These are phyloP conservation scores for Trebouxia sp. DNA, from an alignment of 139 green algal species.

Conservation along the genomic window DNA sequence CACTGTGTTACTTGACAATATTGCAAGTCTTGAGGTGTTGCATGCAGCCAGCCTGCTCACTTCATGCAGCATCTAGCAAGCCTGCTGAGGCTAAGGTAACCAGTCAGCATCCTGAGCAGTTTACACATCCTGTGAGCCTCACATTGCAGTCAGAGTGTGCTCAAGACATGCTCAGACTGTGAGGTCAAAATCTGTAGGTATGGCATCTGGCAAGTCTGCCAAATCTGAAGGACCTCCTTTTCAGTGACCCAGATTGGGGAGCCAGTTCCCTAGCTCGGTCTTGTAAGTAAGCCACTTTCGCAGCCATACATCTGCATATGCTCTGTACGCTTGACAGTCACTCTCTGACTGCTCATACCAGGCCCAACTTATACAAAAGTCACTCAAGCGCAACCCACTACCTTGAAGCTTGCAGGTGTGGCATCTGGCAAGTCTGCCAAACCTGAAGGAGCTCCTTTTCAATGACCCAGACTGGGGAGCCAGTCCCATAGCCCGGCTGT, in stretches of 20 bases:
- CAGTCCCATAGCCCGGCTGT: slow-evolving; percentile 64
- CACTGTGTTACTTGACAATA: too few species aligned
- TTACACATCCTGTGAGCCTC: too few species aligned
- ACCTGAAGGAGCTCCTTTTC: slow-evolving; percentile 71
- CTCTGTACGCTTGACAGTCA: slow-evolving; percentile 70
- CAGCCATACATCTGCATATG: slow-evolving; percentile 40
- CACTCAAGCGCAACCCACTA: too few species aligned
- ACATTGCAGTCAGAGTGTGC: too few species aligned
- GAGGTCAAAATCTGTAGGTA: slow-evolving; percentile 54
- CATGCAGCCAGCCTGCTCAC: too few species aligned
- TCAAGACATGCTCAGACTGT: too few species aligned
- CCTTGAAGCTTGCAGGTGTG: slow-evolving; percentile 45
- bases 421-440: slow-evolving; percentile 48
- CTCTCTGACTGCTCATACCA: slow-evolving; percentile 56
- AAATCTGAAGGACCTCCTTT: slow-evolving; percentile 64
- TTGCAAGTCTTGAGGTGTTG: too few species aligned
- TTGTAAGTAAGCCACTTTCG: slow-evolving; percentile 79
- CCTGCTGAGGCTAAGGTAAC: too few species aligned
- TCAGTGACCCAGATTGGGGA: slow-evolving; percentile 78
- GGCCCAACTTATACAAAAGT: too few species aligned
- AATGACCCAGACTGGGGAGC: slow-evolving; percentile 75
- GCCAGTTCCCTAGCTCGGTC: slow-evolving; percentile 63
- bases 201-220: slow-evolving; percentile 51
- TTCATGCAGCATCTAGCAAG: too few species aligned
- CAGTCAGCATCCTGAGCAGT: too few species aligned